phyloP scores from a whole-genome alignment of 768 basidiomycete genomes.

The Mycena epipterygia region DNA sequence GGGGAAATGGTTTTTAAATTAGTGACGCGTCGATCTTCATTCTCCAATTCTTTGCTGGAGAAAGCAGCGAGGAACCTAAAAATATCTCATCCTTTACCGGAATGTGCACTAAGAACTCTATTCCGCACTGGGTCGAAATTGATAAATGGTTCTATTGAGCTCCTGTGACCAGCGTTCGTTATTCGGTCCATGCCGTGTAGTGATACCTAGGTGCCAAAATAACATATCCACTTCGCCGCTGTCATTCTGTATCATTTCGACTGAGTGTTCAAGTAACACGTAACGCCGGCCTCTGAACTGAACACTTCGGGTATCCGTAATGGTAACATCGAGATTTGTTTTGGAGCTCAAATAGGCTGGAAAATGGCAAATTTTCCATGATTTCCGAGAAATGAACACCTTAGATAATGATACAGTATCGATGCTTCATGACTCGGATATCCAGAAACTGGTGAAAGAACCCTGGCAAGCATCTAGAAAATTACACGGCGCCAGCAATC shows the following conservation, averaged over 20 bases:
- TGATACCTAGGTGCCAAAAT: not conserved
- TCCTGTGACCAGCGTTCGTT: slow-evolving; percentile 5
- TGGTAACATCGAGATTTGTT: not conserved
- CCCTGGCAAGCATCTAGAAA: not conserved
- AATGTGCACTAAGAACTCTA: not conserved
- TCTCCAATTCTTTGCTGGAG: not conserved
- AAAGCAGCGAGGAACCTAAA: not conserved
- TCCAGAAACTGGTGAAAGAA: not conserved
- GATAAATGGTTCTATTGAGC: slow-evolving; percentile 5
- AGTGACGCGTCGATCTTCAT: not conserved
- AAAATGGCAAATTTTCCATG: not conserved
- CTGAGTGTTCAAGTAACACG: not conserved
- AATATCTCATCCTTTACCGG: not conserved
- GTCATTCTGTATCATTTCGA: not conserved
- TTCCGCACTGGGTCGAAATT: not conserved
- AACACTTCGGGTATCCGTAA: not conserved
- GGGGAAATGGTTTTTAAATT: not conserved
- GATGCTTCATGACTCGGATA: not conserved
- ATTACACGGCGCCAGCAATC: not conserved
- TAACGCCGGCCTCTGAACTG: not conserved
- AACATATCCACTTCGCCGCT: not conserved
- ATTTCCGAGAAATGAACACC: not conserved
- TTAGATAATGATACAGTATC: not conserved
- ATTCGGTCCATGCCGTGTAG: not conserved
- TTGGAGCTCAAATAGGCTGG: not conserved